Percentiles rank a stretch among this genome's conserved stretches.
Conservation (phyloP, 306 rosid genomes). For the Argentina anserina region DNA sequence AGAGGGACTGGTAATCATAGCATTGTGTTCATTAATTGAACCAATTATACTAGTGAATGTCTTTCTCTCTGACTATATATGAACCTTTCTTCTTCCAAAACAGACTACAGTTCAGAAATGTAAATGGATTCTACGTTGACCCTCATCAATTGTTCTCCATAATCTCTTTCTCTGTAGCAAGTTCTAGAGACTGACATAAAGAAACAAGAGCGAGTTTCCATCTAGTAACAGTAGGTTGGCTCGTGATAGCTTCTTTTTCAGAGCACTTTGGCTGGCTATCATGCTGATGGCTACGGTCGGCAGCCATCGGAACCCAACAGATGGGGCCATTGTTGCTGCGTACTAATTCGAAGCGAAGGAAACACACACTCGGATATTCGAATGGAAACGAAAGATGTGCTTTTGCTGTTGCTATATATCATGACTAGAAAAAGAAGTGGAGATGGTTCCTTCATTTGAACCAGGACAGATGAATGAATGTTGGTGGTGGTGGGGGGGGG, state of each 20-base stretch:
- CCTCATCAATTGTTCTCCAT: neutral
- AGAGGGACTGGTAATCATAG: neutral
- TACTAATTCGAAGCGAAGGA: neutral
- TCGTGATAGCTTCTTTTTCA: neutral
- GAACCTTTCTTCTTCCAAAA: neutral
- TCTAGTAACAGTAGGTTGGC: neutral
- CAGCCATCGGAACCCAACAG: neutral
- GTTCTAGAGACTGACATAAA: constrained; percentile 9
- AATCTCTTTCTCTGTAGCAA: neutral
- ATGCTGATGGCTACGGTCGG: no score
- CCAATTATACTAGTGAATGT: neutral
- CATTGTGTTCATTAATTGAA: neutral
- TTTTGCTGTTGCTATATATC: neutral
- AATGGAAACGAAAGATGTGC: neutral
- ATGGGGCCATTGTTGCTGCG: neutral
- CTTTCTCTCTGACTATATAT: neutral
- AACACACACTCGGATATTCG: neutral
- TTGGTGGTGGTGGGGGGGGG: neutral
- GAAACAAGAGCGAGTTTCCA: neutral
- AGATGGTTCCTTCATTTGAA: neutral
- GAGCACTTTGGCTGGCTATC: neutral
- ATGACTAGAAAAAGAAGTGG: constrained; percentile 18
- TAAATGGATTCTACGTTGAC: neutral
- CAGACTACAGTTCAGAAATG: neutral
- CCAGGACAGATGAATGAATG: neutral